These are phyloP conservation scores for Botrytis porri DNA, from an alignment of 2,329 filamentous ascomycete species.

Conservation along the genomic window DNA sequence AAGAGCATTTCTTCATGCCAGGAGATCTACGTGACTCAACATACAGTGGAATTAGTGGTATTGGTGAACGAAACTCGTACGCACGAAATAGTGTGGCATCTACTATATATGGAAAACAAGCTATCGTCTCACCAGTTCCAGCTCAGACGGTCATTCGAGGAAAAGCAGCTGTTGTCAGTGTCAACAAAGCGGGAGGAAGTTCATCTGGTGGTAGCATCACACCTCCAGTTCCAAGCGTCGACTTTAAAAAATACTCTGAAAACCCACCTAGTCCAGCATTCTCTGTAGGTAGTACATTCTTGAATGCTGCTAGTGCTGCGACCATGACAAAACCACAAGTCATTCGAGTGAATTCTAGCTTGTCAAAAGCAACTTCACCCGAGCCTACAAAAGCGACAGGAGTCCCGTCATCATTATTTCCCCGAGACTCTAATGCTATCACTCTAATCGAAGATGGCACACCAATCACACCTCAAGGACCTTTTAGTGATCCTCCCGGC, in stretches of 20 bases:
- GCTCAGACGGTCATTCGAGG: slow-evolving; percentile 84
- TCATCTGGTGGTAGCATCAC: slow-evolving; percentile 50
- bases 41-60: slow-evolving; percentile 66
- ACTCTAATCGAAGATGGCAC: slow-evolving; percentile 53
- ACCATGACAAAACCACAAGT: slow-evolving; percentile 59
- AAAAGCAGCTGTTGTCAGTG: slow-evolving; percentile 89
- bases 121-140: slow-evolving; percentile 72
- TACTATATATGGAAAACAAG: slow-evolving; percentile 90
- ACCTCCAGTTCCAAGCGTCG: slow-evolving; percentile 71
- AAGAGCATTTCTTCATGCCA: slow-evolving; percentile 92
- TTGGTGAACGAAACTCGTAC: slow-evolving; percentile 56
- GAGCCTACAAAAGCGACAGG: neutral
- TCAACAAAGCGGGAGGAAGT: slow-evolving; percentile 64
- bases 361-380: neutral
- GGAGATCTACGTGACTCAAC: slow-evolving; percentile 87
- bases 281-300: slow-evolving; percentile 65
- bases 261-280: slow-evolving; percentile 58
- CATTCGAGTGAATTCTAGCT: slow-evolving; percentile 50
- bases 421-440: slow-evolving; percentile 45
- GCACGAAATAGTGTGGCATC: slow-evolving; percentile 78
- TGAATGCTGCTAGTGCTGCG: slow-evolving; percentile 59
- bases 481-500: slow-evolving; percentile 56
- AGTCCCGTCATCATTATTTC: slow-evolving; percentile 20
- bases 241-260: slow-evolving; percentile 56
- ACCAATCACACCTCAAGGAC: slow-evolving; percentile 51